Evolutionary conservation across 2,329 filamentous ascomycete species (phyloP), one percentile per base, ranked within the genome.

Genomic region (Lachnellula willkommii): DNA sequence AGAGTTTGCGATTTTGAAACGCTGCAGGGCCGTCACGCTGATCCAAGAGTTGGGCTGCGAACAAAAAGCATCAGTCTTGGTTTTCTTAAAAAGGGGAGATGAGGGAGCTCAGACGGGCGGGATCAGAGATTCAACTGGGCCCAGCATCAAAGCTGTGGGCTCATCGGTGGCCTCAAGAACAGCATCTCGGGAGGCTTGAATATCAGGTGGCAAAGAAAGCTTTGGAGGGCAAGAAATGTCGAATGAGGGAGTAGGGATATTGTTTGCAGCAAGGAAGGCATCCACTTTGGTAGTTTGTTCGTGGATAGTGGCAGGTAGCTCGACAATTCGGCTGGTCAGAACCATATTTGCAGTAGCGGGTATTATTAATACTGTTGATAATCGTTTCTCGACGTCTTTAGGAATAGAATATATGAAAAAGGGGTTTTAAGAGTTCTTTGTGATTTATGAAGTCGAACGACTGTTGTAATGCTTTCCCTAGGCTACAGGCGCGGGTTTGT

Each of bases 1-100:
- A 9, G 26, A 43, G 8, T 24, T 39, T 2, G 61, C 62, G 14
- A 67, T 55, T 9, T 55, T 52, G 51, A 60, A 63, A 14, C 45
- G 50, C 42, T 55, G 54, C 52, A 65, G 60, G 12, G 63, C 63
- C 54, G 63, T 58, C 8, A 65, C 51, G 20, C 50, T 54, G 39
- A 55, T 46, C 47, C 45, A 54, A 11, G 45, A 26, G n/a, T 54
- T 48, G 22, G 12, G 20, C 52, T 54, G 28, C 9, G 15, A 11
- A 39, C n/a, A 17, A 35, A n/a, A 26, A 15, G 11, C 12, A 9
- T 50, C 40, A 42, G 39, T 24, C 26, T 48, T 15, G 32, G 6
- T 40, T 5, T 8, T 32, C 9, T n/a, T n/a, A 12, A 24, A 15
- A 36, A 42, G 24, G 22, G 4, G 36, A 37, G 39, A 5, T 14